Evolutionary conservation across 768 basidiomycete species (phyloP).

Genomic region (Grammothele lineata): DNA sequence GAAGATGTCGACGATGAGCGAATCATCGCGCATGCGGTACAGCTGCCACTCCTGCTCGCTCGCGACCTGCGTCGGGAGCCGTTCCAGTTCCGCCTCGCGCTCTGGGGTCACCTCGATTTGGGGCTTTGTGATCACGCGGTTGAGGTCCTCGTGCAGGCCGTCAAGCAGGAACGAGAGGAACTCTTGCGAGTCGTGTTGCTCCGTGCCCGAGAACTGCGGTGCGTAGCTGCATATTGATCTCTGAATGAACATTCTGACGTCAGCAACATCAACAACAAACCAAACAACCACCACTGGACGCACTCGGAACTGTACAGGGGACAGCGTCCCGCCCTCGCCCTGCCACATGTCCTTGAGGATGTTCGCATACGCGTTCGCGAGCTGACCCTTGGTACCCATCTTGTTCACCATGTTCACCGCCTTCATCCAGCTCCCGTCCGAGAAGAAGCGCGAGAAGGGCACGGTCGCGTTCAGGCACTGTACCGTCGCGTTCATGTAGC

Average conservation of each 20-base stretch:
- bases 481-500: constrained; percentile 98
- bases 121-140: constrained; percentile 78
- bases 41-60: constrained; percentile 91
- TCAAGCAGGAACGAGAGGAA: constrained; percentile 93
- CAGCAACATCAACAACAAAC: too few species aligned
- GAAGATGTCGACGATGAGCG: constrained; percentile 93
- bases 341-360: constrained; percentile 87
- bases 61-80: constrained; percentile 80
- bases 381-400: constrained; percentile 79
- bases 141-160: constrained; percentile 94
- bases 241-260: constrained; percentile 26
- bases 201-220: constrained; percentile 74
- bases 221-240: constrained; percentile 56
- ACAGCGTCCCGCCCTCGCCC: constrained; percentile 76
- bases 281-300: constrained; percentile 21
- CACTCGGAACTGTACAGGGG: constrained; percentile 83
- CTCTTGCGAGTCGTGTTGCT: constrained; percentile 98
- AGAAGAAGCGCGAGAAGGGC: constrained; percentile 91
- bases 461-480: constrained; percentile 95
- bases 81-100: constrained; percentile 85
- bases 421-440: constrained; percentile 79
- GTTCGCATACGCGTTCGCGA: constrained; percentile 79
- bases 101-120: constrained; percentile 61
- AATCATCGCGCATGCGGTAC: constrained; percentile 88
- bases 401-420: constrained; percentile 85